Conservation (phyloP, 768 basidiomycete species). For the Tulasnella sp. region DNA sequence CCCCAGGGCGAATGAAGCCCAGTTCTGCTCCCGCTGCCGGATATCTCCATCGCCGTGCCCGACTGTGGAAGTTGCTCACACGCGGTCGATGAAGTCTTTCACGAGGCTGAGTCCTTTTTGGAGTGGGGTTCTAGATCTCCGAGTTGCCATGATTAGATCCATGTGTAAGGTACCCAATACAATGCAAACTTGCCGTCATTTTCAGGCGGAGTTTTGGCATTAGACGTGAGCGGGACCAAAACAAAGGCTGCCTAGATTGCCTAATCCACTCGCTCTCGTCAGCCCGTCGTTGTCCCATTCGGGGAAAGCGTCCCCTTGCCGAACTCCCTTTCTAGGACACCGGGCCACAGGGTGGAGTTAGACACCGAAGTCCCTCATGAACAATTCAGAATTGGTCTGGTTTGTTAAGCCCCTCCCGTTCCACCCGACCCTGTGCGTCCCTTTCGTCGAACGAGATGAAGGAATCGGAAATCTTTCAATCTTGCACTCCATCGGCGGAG, state of each 20-base stretch:
- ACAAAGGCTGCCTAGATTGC: constrained; percentile 20
- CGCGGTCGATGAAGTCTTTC: constrained; percentile 16
- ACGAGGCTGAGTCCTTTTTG: background rate
- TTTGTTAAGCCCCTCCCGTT: constrained; percentile 13
- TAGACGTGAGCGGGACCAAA: constrained; percentile 6
- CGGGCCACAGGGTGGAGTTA: constrained; percentile 4
- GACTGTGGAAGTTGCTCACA: constrained; percentile 15
- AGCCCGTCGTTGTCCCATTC: background rate
- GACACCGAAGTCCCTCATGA: background rate
- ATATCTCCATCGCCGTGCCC: constrained; percentile 16
- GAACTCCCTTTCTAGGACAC: background rate
- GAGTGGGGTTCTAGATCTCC: background rate
- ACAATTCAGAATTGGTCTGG: constrained; percentile 11
- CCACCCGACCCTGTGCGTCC: constrained; percentile 15
- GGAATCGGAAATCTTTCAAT: constrained; percentile 9
- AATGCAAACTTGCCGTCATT: background rate
- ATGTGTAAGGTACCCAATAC: background rate
- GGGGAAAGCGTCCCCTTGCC: background rate
- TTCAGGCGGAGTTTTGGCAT: constrained; percentile 1
- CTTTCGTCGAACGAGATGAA: constrained; percentile 3
- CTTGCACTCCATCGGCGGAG: constrained; percentile 9
- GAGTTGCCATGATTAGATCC: background rate
- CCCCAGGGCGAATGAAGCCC: constrained; percentile 9
- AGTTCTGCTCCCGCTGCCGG: constrained; percentile 4
- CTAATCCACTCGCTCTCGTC: background rate